Base-by-base conservation (phyloP, 257 asterid genomes). In the Ophiorrhiza pumila region DNA sequence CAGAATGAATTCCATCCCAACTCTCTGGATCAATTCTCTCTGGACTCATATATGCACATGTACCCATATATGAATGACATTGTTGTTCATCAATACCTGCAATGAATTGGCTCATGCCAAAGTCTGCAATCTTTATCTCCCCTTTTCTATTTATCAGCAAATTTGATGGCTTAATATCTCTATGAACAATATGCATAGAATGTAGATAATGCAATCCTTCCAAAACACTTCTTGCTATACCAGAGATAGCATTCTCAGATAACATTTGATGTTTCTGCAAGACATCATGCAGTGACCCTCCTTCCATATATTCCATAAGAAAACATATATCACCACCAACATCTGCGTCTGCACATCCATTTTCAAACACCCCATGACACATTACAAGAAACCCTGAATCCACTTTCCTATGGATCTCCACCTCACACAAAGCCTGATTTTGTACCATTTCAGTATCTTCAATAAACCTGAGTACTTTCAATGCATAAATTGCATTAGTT, bases 151-250 rank as follows among this genome's bases (percentile, higher is more conserved):
- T 81, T 14, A 85, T 76, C 64, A 87, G 29, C 67, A 87, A 42
- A 77, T 87, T 87, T 6, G 90, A 83, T 0, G 92, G 90, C 71
- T 85, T 87, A 7, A 85, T 83, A 35, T 87, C 92, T 5, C 88
- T 52, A 2, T 87, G 92, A 18, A 83, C 85, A 37, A 85, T 68
- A 35, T 75, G 72, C 47, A 73, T 70, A 31, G 69, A 76, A 46
- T 85, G 90, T 62, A 87, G 8, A 74, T 85, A 79, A 2, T 74
- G 34, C n/a, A 83, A 45, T 71, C 87, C 90, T 70, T 60, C 77
- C 75, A 85, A 64, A 23, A 87, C 90, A 27, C 84, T 74, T 32
- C 67, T 68, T 2, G 78, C 82, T 2, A 83, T 64, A 63, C 58
- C 25, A 4, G 88, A 81, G 17, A 83, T 78, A 14, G 61, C 71